These are phyloP conservation scores for Trematosphaeria pertusa DNA, from an alignment of 2,329 filamentous ascomycete species.

Conservation along the genomic window DNA sequence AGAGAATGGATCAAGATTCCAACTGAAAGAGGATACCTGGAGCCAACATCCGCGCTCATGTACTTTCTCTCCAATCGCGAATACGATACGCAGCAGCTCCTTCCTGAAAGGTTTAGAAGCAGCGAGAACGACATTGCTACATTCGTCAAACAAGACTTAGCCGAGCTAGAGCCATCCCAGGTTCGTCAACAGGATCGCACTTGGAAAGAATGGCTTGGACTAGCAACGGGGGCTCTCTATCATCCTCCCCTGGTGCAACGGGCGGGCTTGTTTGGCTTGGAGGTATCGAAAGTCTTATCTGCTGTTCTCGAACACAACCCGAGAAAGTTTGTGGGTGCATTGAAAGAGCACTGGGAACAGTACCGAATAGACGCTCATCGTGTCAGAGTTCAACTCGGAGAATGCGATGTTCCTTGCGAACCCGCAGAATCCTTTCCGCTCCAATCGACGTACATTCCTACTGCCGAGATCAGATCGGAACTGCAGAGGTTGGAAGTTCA, in stretches of 20 bases:
- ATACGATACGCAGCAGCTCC: constrained; percentile 22
- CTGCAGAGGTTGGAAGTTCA: not conserved
- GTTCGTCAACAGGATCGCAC: constrained; percentile 2
- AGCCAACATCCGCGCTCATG: not conserved
- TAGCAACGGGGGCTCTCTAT: constrained; percentile 14
- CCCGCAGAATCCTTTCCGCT: not conserved
- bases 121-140: not conserved
- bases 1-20: constrained; percentile 12
- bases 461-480: constrained; percentile 2
- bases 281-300: constrained; percentile 11
- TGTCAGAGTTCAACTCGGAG: constrained; percentile 1
- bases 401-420: constrained; percentile 13
- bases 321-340: constrained; percentile 16
- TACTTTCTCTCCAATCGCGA: constrained; percentile 20
- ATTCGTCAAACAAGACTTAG: constrained; percentile 1
- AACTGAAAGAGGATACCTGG: not conserved
- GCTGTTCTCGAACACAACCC: constrained; percentile 7
- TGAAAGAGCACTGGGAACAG: constrained; percentile 22
- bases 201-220: constrained; percentile 20
- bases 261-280: not conserved
- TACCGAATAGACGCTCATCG: constrained; percentile 11
- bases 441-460: constrained; percentile 17
- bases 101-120: constrained; percentile 1
- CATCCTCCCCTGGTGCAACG: constrained; percentile 11
- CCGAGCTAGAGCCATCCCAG: not conserved